Base-by-base conservation (phyloP, 345 rosid species). In the Euphorbia peplus region DNA sequence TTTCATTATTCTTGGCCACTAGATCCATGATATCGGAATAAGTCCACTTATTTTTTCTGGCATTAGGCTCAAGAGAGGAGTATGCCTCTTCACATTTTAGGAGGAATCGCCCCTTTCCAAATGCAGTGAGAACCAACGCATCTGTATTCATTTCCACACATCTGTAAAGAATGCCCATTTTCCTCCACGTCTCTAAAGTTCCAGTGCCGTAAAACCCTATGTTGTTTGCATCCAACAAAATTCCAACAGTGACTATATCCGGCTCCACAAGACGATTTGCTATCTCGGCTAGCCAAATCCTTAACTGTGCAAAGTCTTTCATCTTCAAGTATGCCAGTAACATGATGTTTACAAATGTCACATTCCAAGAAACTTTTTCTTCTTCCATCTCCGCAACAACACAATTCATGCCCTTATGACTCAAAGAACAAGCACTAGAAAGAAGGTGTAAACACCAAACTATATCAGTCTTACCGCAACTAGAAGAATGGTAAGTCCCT, bases 361-460 rank as follows among this genome's bases (percentile, higher is more conserved):
- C 65, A 60, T 72, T 84, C 90, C 90, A 85, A 2, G 81, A 70
- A 73, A 82, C 79, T 46, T 72, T 70, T 51, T 73, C 83, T 71
- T 83, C 87, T 46, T 79, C 71, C 95, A 90, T 86, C 75, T 84
- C 79, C 59, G 28, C 26, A 16, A 83, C 63, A 61, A 85, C 60
- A 13, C 73, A 78, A 68, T 83, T 89, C 74, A 88, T 75, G 72
- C 95, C 95, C 80, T 82, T 79, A 19, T 74, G 73, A 68, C 97
- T 90, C 79, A 80, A 78, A 51, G 77, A 75, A 69, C 91, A 68
- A 8, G 91, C 88, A 68, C 84, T 82, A 25, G 87, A 83, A 41
- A 90, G 84, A 44, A 90, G 85, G 42, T 84, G 82, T 5, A 88
- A 71, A 75, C 84, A 87, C 97, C 92, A 90, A 44, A 79, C 79